phyloP scores from a whole-genome alignment of 768 basidiomycete genomes.

The Lentinus brumalis region DNA sequence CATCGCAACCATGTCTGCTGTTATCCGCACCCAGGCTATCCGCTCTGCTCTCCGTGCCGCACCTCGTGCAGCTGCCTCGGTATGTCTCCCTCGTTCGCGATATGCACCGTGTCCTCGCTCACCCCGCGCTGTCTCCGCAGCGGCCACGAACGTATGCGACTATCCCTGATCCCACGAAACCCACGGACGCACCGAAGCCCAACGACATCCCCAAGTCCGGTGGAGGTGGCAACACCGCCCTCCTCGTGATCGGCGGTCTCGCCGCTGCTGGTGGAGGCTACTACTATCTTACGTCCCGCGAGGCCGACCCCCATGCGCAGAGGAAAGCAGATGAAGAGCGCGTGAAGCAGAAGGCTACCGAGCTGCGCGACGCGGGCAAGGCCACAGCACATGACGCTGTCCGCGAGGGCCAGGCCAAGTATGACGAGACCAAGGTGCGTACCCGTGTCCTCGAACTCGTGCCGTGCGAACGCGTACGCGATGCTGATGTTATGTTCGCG shows the following conservation, averaged over 20 bases:
- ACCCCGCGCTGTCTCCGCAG: conserved; percentile 6
- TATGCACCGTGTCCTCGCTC: not conserved
- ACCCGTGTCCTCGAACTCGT: not conserved
- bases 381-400: conserved; percentile 30
- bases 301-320: conserved; percentile 22
- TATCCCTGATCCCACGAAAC: conserved; percentile 28
- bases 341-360: conserved; percentile 30
- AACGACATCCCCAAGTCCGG: conserved; percentile 22
- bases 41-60: conserved; percentile 21
- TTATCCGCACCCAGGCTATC: conserved; percentile 28
- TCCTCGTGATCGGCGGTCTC: conserved; percentile 32
- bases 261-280: conserved; percentile 40
- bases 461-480: not conserved
- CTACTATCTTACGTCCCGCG: conserved; percentile 35
- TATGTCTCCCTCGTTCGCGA: conserved; percentile 1
- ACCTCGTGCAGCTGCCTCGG: conserved; percentile 16
- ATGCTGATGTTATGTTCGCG: not conserved
- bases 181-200: conserved; percentile 25
- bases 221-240: conserved; percentile 26
- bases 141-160: conserved; percentile 25
- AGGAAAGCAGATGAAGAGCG: conserved; percentile 37
- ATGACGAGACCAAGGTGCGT: conserved; percentile 38
- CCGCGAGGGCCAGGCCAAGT: conserved; percentile 35
- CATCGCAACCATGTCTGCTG: conserved; percentile 19
- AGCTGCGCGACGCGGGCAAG: conserved; percentile 35